Base-by-base conservation (phyloP, 805 yeast genomes). In the Candida ovalis region DNA sequence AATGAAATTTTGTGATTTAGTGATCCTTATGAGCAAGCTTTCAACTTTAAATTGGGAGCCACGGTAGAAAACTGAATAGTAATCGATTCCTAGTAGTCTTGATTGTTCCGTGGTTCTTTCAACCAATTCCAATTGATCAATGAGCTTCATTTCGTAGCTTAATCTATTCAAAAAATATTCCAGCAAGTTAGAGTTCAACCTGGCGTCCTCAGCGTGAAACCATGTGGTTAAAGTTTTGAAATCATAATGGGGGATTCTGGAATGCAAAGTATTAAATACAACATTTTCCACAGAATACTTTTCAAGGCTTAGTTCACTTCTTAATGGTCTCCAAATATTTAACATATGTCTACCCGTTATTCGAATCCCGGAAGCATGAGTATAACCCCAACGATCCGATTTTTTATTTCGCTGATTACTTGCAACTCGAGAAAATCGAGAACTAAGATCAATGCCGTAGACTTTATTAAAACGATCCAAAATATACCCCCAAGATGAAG, bases 31-130 rank as follows among this genome's bases (percentile, higher is more conserved):
- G 54, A 94, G 67, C 35, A 91, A 75, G 1, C 97, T 87, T 61
- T 94, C 99, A 2, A 94, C 97, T 61, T 88, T 91, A 62, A 75
- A 94, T 61, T 94, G 99, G 0, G 98, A 92, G 0, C 99, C 99
- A 49, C 99, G 66, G 44, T 88, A 86, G 50, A 86, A 80, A 8
- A 90, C 88, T 2, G 97, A 88, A 60, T 82, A 77, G 62, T 90
- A 94, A 57, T 94, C 98, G 24, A 94, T 80, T 0, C 99, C 99
- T 21, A 90, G 76, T 28, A 94, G 64, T 42, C 96, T 72, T 0
- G 97, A 88, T 63, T 88, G 87, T 56, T 91, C 98, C 13, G 85
- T 78, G 19, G 86, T 87, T 55, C 83, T 75, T 12, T 82, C 73
- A 2, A 92, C 72, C 4, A 87, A 58, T 56, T 90, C 96, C 46